These are phyloP conservation scores for Penicillium expansum DNA, from an alignment of 2,329 filamentous ascomycete species.

Conservation along the genomic window DNA sequence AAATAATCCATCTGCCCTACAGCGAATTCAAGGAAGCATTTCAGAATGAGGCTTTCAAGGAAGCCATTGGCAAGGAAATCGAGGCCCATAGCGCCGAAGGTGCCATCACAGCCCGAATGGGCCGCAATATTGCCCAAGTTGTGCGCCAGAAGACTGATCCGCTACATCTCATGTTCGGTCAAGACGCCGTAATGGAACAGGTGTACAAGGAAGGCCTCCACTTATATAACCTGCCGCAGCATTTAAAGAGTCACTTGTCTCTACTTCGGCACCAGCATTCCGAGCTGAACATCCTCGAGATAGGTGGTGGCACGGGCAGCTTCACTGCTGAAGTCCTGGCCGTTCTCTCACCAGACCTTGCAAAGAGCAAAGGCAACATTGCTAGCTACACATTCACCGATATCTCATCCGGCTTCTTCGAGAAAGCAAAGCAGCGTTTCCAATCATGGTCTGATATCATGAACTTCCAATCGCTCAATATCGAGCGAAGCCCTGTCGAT, in stretches of 20 bases:
- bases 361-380: conserved; percentile 8
- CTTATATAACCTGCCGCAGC: conserved; percentile 22
- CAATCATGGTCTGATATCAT: conserved; percentile 24
- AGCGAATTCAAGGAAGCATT: conserved; percentile 21
- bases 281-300: conserved; percentile 20
- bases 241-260: conserved; percentile 19
- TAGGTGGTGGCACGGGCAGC: conserved; percentile 34
- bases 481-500: conserved; percentile 23
- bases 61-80: conserved; percentile 23
- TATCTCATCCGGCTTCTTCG: conserved; percentile 31
- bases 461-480: conserved; percentile 30
- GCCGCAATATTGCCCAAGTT: conserved; percentile 29
- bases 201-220: conserved; percentile 29
- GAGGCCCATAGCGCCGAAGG: conserved; percentile 29
- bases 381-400: conserved; percentile 32
- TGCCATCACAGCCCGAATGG: conserved; percentile 31
- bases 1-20: conserved; percentile 26
- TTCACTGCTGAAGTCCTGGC: conserved; percentile 23
- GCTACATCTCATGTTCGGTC: conserved; percentile 35
- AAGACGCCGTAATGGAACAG: conserved; percentile 31
- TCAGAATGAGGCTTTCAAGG: conserved; percentile 20
- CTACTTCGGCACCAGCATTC: conserved; percentile 23
- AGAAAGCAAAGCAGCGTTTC: conserved; percentile 28
- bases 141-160: conserved; percentile 31
- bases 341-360: conserved; percentile 14